Percentiles rank a stretch among this genome's conserved stretches.
phyloP scores from a whole-genome alignment of 768 basidiomycete genomes.

The Amanita muscaria region DNA sequence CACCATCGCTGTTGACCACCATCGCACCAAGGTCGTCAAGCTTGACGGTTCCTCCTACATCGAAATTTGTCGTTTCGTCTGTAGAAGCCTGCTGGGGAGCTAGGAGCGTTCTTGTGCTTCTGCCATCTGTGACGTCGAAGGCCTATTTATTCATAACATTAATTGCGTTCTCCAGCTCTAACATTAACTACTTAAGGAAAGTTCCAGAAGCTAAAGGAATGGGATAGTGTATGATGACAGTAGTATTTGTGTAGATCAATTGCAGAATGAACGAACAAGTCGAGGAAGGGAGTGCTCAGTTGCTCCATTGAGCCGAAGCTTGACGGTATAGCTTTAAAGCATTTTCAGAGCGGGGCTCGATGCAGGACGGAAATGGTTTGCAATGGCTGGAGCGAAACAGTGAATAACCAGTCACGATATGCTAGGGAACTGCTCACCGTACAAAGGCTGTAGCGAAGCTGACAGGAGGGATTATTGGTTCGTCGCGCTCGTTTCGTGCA shows the following conservation, averaged over 20 bases:
- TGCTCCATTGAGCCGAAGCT: constrained; percentile 2
- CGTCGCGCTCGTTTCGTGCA: constrained; percentile 32
- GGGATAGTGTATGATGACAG: neutral
- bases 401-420: neutral
- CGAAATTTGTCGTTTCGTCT: neutral
- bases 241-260: too few relatives aligned
- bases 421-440: constrained; percentile 27
- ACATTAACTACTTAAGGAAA: constrained; percentile 5
- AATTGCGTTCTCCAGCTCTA: constrained; percentile 1
- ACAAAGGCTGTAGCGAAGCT: constrained; percentile 37
- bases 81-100: neutral
- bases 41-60: constrained; percentile 27
- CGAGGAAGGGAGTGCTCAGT: too few relatives aligned
- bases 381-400: constrained; percentile 33
- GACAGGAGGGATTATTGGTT: constrained; percentile 27
- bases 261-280: too few relatives aligned
- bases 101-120: neutral
- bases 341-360: constrained; percentile 34
- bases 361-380: constrained; percentile 38
- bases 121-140: neutral
- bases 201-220: neutral
- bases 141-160: too few relatives aligned
- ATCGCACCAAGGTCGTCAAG: constrained; percentile 56
- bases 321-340: constrained; percentile 18
- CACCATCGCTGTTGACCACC: constrained; percentile 62